Base-by-base conservation (phyloP, 306 rosid genomes). In the Psophocarpus tetragonolobus region DNA sequence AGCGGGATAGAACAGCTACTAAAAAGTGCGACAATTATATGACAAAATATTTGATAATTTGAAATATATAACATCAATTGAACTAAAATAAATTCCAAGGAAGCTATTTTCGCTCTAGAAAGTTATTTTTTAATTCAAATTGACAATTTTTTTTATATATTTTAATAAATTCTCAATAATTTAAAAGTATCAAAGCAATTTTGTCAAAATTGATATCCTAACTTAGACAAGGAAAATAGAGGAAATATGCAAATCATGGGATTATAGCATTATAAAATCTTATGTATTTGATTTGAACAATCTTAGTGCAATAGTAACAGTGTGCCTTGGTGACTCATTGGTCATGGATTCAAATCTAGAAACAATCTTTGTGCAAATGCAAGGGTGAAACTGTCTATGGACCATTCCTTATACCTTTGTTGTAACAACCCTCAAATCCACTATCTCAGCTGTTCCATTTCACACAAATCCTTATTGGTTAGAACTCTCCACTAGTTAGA, bases 51-150 rank as follows among this genome's bases (percentile, higher is more conserved):
- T 5, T 56, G 68, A 45, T 56, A 74, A 56, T 41, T 5, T 56
- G 68, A 45, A 67, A 74, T 47, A 36, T 33, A 39, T 1, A 29
- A 42, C 17, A 36, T 3, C 36, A 17, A 68, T 41, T 24, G 64
- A 32, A 38, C 27, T 26, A 35, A 68, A 65, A 26, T 75, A 30
- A 20, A 14, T 50, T 44, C 11, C 23, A 44, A 78, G 27, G 38
- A 69, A 68, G 44, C 21, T 53, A 13, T 60, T 71, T 60, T 71
- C 30, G n/a, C 23, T 33, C 44, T n/a, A 41, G 53, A 14, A 41
- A 68, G 62, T 79, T 62, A 24, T 21, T 58, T 38, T 30, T 35
- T 26, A 2, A 80, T 39, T 80, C 53, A 42, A 23, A 65, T 36
- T 35, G 73, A 65, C 8, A 8, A 47, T 1, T 6, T 61, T 29